A percentile compares a stretch with the other conserved stretches of the same genome.
Evolutionary conservation across 1,284 basidiomycete species (phyloP).

Genomic region (Stereum hirsutum): DNA sequence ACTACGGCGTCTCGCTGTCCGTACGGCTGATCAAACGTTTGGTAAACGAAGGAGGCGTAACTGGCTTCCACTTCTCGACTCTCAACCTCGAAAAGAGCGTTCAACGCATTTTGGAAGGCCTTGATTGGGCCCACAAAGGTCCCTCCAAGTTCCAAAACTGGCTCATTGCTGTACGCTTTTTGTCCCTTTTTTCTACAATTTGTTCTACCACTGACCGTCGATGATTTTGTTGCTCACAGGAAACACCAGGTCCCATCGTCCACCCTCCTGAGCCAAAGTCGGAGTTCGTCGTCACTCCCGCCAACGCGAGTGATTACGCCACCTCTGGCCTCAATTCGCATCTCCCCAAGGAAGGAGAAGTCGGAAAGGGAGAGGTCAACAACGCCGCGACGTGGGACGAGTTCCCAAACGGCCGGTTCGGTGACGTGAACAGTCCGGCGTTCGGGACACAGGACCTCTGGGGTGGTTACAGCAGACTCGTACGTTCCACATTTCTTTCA

Average conservation of each 20-base stretch:
- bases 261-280: constrained; percentile 14
- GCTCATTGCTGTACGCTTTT: constrained; percentile 51
- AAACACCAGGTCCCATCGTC: constrained; percentile 5
- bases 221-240: constrained; percentile 2
- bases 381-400: constrained; percentile 89
- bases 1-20: constrained; percentile 77
- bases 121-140: constrained; percentile 60
- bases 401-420: constrained; percentile 98
- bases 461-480: constrained; percentile 52
- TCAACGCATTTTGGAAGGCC: constrained; percentile 73
- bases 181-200: neutral
- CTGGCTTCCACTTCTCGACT: constrained; percentile 93
- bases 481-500: constrained; percentile 20
- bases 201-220: neutral
- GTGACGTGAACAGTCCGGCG: constrained; percentile 94
- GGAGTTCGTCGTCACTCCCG: constrained; percentile 49
- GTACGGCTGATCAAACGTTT: constrained; percentile 65
- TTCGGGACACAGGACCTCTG: constrained; percentile 78
- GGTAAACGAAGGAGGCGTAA: constrained; percentile 49
- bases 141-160: constrained; percentile 41
- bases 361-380: constrained; percentile 66
- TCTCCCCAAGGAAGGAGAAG: constrained; percentile 35
- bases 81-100: constrained; percentile 97
- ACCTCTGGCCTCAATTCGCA: constrained; percentile 35
- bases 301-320: constrained; percentile 49